These are phyloP conservation scores for Leccinellum luteum DNA, from an alignment of 768 basidiomycete genomes.

Conservation along the genomic window DNA sequence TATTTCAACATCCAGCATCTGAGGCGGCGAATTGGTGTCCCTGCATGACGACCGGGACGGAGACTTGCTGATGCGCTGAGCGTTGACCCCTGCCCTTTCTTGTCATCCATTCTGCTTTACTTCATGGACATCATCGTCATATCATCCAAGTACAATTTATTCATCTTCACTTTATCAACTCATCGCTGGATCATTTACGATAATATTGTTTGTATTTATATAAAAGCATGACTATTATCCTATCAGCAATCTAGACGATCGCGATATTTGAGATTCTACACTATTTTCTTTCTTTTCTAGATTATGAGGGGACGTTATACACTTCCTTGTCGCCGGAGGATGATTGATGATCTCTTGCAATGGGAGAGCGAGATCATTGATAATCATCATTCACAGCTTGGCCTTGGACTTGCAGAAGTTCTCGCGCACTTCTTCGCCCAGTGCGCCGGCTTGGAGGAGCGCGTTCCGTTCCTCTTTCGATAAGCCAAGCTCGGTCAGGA, in stretches of 20 bases:
- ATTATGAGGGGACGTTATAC: background rate
- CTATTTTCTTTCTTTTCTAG: background rate
- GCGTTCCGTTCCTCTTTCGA: slow-evolving; percentile 36
- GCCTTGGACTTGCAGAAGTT: slow-evolving; percentile 10
- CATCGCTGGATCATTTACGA: background rate
- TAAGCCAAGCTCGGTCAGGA: slow-evolving; percentile 53
- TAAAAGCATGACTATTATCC: slow-evolving; percentile 1
- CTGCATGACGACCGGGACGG: slow-evolving; percentile 13
- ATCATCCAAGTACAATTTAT: background rate
- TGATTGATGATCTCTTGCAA: background rate
- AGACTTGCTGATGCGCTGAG: background rate
- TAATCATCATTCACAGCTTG: slow-evolving; percentile 21
- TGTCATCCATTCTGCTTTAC: background rate
- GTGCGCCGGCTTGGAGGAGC: slow-evolving; percentile 47
- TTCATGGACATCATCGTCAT: background rate
- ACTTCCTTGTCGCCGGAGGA: slow-evolving; percentile 2
- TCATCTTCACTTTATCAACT: background rate
- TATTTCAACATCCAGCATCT: slow-evolving; percentile 33
- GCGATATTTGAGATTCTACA: background rate
- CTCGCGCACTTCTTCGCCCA: slow-evolving; percentile 36
- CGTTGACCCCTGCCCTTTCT: background rate
- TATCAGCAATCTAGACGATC: slow-evolving; percentile 14
- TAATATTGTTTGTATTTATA: background rate
- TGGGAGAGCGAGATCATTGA: background rate
- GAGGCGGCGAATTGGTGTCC: slow-evolving; percentile 26